These are phyloP conservation scores for Termitomyces sp. DNA, from an alignment of 768 basidiomycete species.

Conservation along the genomic window DNA sequence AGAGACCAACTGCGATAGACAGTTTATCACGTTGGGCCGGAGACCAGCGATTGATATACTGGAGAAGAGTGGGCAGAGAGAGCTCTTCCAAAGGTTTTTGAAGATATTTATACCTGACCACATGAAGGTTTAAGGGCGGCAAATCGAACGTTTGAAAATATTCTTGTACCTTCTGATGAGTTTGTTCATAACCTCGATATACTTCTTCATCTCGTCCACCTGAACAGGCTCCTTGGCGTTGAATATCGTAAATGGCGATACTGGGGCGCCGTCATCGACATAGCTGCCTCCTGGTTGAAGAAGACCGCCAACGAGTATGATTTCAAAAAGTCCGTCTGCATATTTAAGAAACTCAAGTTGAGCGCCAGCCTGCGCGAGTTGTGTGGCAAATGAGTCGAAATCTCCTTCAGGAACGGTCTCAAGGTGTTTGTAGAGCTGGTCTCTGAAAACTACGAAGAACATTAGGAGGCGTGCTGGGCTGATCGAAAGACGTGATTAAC, in stretches of 20 bases:
- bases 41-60: conserved; percentile 86
- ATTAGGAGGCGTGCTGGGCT: conserved; percentile 7
- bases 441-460: conserved; percentile 69
- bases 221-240: conserved; percentile 74
- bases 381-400: conserved; percentile 76
- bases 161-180: conserved; percentile 80
- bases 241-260: conserved; percentile 86
- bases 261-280: conserved; percentile 80
- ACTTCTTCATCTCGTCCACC: conserved; percentile 85
- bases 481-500: conserved; percentile 28
- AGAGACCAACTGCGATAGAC: conserved; percentile 71
- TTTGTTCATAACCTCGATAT: conserved; percentile 92
- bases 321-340: conserved; percentile 94
- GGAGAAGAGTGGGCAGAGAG: conserved; percentile 77
- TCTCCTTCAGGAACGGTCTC: conserved; percentile 77
- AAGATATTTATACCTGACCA: conserved; percentile 91
- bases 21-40: conserved; percentile 77
- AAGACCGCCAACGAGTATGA: conserved; percentile 92
- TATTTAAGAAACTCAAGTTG: conserved; percentile 96
- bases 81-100: conserved; percentile 92
- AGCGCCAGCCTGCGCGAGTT: conserved; percentile 87
- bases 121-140: background rate
- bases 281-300: conserved; percentile 94
- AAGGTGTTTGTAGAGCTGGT: conserved; percentile 87
- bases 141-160: background rate